Evolutionary conservation across 2,329 filamentous ascomycete species (phyloP), one percentile per base, ranked within the genome.

Genomic region (Dactylellina leptospora): DNA sequence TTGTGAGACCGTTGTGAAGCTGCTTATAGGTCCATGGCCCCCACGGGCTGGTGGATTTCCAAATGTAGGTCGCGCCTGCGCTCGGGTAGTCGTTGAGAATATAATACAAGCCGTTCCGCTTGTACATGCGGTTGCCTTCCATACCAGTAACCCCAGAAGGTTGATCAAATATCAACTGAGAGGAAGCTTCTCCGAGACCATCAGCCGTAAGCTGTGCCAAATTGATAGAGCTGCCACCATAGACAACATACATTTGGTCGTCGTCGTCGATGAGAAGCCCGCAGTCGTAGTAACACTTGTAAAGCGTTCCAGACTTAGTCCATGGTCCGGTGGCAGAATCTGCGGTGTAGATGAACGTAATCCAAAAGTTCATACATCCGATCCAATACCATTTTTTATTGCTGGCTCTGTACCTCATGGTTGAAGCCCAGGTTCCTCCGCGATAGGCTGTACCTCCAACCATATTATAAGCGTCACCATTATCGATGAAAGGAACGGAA

Each of bases 201-300:
- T 86, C 83, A 0, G 76, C 69, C 13, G 81, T 82, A 1, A 87
- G 79, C 75, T 86, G 81, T 0, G 85, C 83, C 0, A 87, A 81
- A 6, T 74, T 78, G 55, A 87, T 81, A 1, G 82, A 79, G 0
- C 78, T 81, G 42, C 80, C 82, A 3, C 84, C 85, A 74, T 85
- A 86, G 0, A 81, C 84, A 0, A 87, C 82, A 54, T 87, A 87
- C 80, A 87, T 84, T 0, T 82, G 84, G 63, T 86, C 85, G 30
- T 87, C 82, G 22, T 85, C 83, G 51, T 87, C 85, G 36, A 87
- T 82, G n/a, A 87, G 77, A 0, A 87, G 77, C 0, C 86, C 85
- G 16, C 80, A 82, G 76, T 87, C 85, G 74, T 87, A 87, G 75
- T 85, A 86, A 77, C 85, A 87, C 0, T 76, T 80, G 0, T 77